These are phyloP conservation scores for Heritiera fomes DNA, from an alignment of 345 rosid genomes.

Conservation along the genomic window DNA sequence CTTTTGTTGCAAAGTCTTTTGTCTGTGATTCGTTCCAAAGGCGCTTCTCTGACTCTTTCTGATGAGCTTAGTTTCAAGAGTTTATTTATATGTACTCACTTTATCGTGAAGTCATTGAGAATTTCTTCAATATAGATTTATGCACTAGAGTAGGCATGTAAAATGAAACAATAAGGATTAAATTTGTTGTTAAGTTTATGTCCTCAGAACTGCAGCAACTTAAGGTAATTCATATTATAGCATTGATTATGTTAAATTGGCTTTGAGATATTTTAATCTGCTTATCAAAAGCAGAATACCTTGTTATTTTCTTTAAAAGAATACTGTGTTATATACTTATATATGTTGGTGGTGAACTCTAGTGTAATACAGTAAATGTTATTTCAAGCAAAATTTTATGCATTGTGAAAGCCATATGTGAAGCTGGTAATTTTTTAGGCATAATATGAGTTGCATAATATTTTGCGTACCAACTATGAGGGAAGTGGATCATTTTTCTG, in stretches of 20 bases:
- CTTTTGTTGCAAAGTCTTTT: not conserved
- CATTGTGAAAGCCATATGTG: not conserved
- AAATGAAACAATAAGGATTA: not conserved
- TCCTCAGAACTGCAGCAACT: not conserved
- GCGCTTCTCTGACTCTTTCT: too few species aligned
- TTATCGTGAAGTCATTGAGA: not conserved
- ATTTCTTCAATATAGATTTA: not conserved
- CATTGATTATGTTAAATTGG: not conserved
- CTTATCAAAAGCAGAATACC: not conserved
- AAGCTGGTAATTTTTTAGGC: not conserved
- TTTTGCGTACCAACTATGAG: too few species aligned
- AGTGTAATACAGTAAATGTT: not conserved
- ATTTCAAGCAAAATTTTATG: not conserved
- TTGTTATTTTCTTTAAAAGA: not conserved
- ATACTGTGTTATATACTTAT: too few species aligned
- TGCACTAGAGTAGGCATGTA: not conserved
- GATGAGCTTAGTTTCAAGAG: too few species aligned
- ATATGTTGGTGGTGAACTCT: too few species aligned
- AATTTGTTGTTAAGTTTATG: not conserved
- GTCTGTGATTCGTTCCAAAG: not conserved
- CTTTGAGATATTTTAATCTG: not conserved
- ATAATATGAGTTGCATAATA: too few species aligned
- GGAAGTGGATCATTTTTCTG: not conserved
- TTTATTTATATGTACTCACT: too few species aligned
- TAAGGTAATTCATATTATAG: not conserved